These are phyloP conservation scores for Sphagnurus paluster DNA, from an alignment of 1,284 basidiomycete genomes.

Conservation along the genomic window DNA sequence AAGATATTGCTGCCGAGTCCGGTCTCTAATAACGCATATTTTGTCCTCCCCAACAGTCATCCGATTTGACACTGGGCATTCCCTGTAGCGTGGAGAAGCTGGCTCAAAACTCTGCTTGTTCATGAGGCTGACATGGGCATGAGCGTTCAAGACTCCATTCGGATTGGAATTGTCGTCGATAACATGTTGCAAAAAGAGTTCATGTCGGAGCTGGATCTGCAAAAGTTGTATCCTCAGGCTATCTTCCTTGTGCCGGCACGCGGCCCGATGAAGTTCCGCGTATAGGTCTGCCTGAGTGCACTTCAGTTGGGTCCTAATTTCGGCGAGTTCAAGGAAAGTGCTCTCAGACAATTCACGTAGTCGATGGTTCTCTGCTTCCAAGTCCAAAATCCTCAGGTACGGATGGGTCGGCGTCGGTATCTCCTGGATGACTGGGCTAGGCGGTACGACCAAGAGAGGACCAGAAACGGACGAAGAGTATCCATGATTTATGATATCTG, in stretches of 20 bases:
- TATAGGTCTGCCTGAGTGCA: conserved; percentile 19
- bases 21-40: conserved; percentile 38
- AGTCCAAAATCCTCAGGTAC: conserved; percentile 18
- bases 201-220: conserved; percentile 9
- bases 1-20: conserved; percentile 49
- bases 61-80: conserved; percentile 4
- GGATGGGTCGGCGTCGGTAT: conserved; percentile 11
- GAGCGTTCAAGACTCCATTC: not conserved
- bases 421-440: conserved; percentile 12
- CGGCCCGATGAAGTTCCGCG: conserved; percentile 18
- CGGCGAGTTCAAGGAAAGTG: conserved; percentile 9
- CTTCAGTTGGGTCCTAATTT: conserved; percentile 15
- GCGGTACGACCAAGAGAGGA: conserved; percentile 10
- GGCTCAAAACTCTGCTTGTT: conserved; percentile 22
- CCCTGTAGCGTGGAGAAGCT: conserved; percentile 36
- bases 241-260: conserved; percentile 10
- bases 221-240: conserved; percentile 12
- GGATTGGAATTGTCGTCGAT: conserved; percentile 8
- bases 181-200: conserved; percentile 4
- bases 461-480: conserved; percentile 7
- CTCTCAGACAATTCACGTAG: conserved; percentile 11
- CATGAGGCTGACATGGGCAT: not conserved
- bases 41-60: conserved; percentile 15
- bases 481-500: conserved; percentile 6
- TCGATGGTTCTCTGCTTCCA: conserved; percentile 22